Percentiles rank a stretch among this genome's conserved stretches.
These are phyloP conservation scores for Fusarium nanum DNA, from an alignment of 2,329 filamentous ascomycete genomes.

Conservation along the genomic window DNA sequence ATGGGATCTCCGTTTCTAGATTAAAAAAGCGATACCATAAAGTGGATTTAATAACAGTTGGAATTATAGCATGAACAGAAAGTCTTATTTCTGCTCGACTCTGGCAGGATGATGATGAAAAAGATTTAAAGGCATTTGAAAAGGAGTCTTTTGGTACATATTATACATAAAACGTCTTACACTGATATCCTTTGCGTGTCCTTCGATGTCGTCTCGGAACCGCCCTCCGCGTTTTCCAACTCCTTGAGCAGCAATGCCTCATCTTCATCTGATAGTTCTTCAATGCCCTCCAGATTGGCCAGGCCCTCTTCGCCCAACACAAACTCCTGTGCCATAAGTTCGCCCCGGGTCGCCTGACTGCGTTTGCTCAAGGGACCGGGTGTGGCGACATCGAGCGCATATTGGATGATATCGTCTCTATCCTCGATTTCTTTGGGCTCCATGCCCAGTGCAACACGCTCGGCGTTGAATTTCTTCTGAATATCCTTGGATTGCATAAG, in stretches of 20 bases:
- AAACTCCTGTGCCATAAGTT: conserved; percentile 58
- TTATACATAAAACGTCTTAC: conserved; percentile 44
- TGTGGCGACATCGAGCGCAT: conserved; percentile 57
- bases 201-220: conserved; percentile 7
- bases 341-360: conserved; percentile 53
- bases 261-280: conserved; percentile 56
- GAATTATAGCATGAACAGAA: conserved; percentile 33
- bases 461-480: conserved; percentile 71
- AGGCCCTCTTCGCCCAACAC: conserved; percentile 57
- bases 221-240: conserved; percentile 49
- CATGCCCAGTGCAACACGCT: conserved; percentile 75
- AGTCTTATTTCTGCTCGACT: conserved; percentile 24
- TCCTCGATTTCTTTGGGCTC: conserved; percentile 52
- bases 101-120: conserved; percentile 42
- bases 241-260: conserved; percentile 49
- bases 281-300: conserved; percentile 53
- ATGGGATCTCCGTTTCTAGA: conserved; percentile 71
- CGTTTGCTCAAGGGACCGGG: conserved; percentile 53
- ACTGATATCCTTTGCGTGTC: conserved; percentile 35
- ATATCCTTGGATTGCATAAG: conserved; percentile 82
- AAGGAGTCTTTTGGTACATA: conserved; percentile 46
- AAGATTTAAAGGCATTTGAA: conserved; percentile 42
- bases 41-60: conserved; percentile 19
- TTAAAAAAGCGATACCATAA: conserved; percentile 40
- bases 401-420: conserved; percentile 54